Base-by-base conservation (phyloP, 805 yeast genomes). In the Saturnispora gosingensis region DNA sequence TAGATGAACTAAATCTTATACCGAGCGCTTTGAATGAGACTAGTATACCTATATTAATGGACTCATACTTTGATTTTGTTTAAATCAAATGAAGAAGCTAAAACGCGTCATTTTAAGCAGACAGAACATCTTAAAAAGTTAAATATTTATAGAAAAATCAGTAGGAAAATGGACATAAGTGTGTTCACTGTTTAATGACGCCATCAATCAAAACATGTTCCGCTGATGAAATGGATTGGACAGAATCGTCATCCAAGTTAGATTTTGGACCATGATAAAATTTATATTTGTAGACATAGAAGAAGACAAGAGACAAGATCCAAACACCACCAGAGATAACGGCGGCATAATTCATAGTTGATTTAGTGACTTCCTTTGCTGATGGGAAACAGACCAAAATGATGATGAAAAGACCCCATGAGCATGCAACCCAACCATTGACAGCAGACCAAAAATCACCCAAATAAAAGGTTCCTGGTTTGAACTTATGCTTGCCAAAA, bases 381-480 rank as follows among this genome's bases (percentile, higher is more conserved):
- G 73, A 69, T 22, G 90, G 89, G 68, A 82, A 77, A 79, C 78
- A 76, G 39, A 74, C 72, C 64, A 82, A 67, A 34, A 78, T 62
- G 35, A 82, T 77, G 45, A 75, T 73, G 57, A 73, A 83, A 0
- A 60, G 54, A 49, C 78, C 72, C 70, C 78, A 83, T 5, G 67
- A 43, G 6, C 71, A 72, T 1, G 84, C 70, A 15, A 70, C 59
- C 61, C 73, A 58, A 48, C 78, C 77, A 43, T 78, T 67, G 10
- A 71, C 57, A 36, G 66, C 68, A 1, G 85, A 79, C 28, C 51
- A 40, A 20, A 65, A 50, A n/a, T 69, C 67, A 36, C 89, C 89
- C 39, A 81, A 64, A 61, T 77, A 76, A 58, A 83, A 83, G 4
- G 78, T 77, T 5, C 89, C 90, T 2, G 85, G 85, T 10, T 61